Conservation (phyloP, 2,329 filamentous ascomycete genomes). For the Sporothrix luriei region DNA sequence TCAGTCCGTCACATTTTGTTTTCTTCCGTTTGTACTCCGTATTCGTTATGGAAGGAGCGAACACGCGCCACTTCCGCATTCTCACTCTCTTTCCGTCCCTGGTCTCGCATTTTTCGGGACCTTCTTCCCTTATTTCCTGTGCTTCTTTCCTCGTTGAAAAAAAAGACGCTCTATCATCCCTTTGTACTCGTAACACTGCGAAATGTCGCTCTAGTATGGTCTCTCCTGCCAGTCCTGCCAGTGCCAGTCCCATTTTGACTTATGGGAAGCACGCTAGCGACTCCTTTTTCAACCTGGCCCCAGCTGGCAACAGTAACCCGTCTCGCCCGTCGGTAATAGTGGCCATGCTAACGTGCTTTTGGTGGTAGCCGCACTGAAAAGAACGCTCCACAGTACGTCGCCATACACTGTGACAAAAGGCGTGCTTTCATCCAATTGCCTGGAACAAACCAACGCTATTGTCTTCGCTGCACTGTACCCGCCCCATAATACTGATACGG, state of each 20-base stretch:
- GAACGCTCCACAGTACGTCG: no score
- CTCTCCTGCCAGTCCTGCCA: not conserved
- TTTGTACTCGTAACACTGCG: slow-evolving; percentile 23
- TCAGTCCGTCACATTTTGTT: not conserved
- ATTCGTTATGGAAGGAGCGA: no score
- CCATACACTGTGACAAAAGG: not conserved
- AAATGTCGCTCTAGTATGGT: slow-evolving; percentile 27
- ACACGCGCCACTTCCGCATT: not conserved
- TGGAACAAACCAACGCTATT: slow-evolving; percentile 10
- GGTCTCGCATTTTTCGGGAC: not conserved
- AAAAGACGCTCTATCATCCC: not conserved
- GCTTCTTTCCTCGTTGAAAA: not conserved
- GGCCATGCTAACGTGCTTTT: no score
- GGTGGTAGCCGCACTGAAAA: no score
- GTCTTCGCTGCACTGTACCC: not conserved
- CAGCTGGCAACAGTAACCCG: not conserved
- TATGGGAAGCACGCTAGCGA: slow-evolving; percentile 27
- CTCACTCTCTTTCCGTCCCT: not conserved
- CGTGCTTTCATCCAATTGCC: not conserved
- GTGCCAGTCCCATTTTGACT: slow-evolving; percentile 10
- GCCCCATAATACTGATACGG: slow-evolving; percentile 19
- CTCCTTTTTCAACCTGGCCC: slow-evolving; percentile 25
- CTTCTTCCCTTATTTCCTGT: not conserved
- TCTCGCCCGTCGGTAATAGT: no score
- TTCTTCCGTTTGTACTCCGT: not conserved